Evolutionary conservation across 495 filamentous ascomycete species (phyloP).

Genomic region (Podospora comata): DNA sequence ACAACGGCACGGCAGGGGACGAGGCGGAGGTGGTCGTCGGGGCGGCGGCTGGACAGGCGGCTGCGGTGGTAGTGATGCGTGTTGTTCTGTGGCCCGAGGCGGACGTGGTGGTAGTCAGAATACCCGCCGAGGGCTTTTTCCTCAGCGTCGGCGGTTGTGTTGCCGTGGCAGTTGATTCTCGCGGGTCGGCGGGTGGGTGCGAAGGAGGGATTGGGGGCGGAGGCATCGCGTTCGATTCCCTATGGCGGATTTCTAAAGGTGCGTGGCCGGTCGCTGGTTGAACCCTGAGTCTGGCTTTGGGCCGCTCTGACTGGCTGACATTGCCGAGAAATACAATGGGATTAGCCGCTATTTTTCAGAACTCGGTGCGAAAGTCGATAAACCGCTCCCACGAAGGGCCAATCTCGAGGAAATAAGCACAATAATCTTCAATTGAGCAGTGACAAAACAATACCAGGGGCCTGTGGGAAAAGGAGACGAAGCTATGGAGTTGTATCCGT

Average conservation of each 20-base stretch:
- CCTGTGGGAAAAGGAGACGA: neutral
- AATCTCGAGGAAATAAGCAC: conserved; percentile 6
- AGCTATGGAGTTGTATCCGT: neutral
- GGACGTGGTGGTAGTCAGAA: conserved; percentile 32
- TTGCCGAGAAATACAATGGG: conserved; percentile 21
- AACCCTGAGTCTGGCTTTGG: conserved; percentile 31
- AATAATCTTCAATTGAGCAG: neutral
- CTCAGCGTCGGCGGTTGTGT: conserved; percentile 13
- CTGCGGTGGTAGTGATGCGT: conserved; percentile 30
- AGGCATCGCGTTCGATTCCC: conserved; percentile 16
- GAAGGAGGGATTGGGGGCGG: conserved; percentile 10
- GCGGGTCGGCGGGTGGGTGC: conserved; percentile 1
- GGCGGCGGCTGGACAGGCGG: conserved; percentile 14
- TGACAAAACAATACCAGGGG: neutral
- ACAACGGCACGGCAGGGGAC: neutral
- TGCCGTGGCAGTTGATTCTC: neutral
- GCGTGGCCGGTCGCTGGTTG: conserved; percentile 15
- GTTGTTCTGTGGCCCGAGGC: conserved; percentile 27
- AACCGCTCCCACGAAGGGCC: conserved; percentile 5
- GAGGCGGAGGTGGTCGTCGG: conserved; percentile 10
- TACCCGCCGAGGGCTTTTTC: conserved; percentile 30
- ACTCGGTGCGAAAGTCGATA: neutral
- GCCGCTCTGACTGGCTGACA: conserved; percentile 31
- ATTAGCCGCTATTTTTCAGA: conserved; percentile 5
- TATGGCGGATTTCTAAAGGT: conserved; percentile 1